Base-by-base conservation (phyloP, 2,329 filamentous ascomycete genomes). In the Xylariaceae sp. region DNA sequence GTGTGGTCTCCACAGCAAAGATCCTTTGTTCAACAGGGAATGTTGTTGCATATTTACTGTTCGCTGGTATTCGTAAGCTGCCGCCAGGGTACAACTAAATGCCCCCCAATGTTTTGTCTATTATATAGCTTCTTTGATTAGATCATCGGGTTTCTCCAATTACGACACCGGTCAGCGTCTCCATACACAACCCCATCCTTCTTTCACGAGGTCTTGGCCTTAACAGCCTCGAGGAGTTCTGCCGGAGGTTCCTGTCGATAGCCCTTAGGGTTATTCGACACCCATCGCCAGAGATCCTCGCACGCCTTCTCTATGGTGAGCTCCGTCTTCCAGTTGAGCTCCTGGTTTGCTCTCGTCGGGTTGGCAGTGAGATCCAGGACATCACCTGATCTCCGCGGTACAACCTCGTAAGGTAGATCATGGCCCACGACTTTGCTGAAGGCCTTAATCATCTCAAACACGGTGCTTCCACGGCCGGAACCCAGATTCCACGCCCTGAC, bases 401-500 rank as follows among this genome's bases (percentile, higher is more conserved):
- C 89, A 53, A 97, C 88, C 71, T 97, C 82, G 77, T 97, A 97
- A 30, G 88, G 83, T 21, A 99, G 81, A 52, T 94, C 85, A 44
- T 86, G 88, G 58, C 94, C 94, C 18, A 97, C 92, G 15, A 91
- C 91, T 44, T 83, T 76, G 75, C 86, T 89, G 78, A 99, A 99
- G 48, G 94, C 92, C 64, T 93, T 91, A 82, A 99, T 87, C 79
- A 99, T 99, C 72, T 99, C 92, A 70, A 92, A 94, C 52, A 99
- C 94, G 18, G 94, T 99, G 75, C 89, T 95, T 64, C 94, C 94
- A 65, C 88, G 91, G 57, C 94, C 94, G 0, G 92, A 96, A 53
- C 95, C 95, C 63, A 99, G 74, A 76, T 99, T 99, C 93, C 93
- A 99, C 51, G 92, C 92, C 72, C 91, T 89, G 63, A 97, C 89